A percentile compares a stretch with the other conserved stretches of the same genome.
Conservation (phyloP, 2,329 filamentous ascomycete species). For the Exophiala dermatitidis region DNA sequence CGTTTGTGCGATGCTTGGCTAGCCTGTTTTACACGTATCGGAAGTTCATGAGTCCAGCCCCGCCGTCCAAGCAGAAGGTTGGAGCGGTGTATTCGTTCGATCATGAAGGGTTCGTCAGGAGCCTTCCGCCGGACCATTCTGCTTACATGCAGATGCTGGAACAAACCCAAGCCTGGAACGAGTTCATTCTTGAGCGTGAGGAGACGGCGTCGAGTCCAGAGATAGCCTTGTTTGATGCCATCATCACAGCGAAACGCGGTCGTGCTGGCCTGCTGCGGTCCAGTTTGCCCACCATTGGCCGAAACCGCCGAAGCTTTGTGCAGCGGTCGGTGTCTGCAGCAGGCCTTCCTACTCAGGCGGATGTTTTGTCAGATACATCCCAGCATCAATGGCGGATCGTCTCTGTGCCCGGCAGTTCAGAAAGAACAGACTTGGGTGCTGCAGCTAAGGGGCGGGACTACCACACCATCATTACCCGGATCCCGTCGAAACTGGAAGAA, state of each 20-base stretch:
- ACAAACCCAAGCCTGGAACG: slow-evolving; percentile 59
- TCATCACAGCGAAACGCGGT: slow-evolving; percentile 58
- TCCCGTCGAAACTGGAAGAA: slow-evolving; percentile 77
- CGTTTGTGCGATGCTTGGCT: slow-evolving; percentile 62
- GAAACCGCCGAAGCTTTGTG: slow-evolving; percentile 18
- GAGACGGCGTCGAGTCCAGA: slow-evolving; percentile 39
- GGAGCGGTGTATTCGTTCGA: slow-evolving; percentile 53
- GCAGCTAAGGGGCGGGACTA: slow-evolving; percentile 46
- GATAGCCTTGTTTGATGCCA: slow-evolving; percentile 58
- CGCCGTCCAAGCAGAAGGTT: slow-evolving; percentile 52
- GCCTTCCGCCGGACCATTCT: slow-evolving; percentile 56
- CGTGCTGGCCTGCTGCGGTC: slow-evolving; percentile 44
- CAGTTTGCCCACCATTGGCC: slow-evolving; percentile 11
- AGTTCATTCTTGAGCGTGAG: slow-evolving; percentile 59
- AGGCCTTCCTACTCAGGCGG: slow-evolving; percentile 33
- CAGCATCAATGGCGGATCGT: slow-evolving; percentile 60
- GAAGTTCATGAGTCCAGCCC: slow-evolving; percentile 53
- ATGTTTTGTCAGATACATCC: slow-evolving; percentile 56
- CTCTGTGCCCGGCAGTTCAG: slow-evolving; percentile 49
- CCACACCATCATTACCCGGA: slow-evolving; percentile 53
- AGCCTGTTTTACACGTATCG: slow-evolving; percentile 64
- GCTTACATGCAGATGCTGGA: slow-evolving; percentile 57
- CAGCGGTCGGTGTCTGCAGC: slow-evolving; percentile 32
- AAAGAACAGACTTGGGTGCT: slow-evolving; percentile 29
- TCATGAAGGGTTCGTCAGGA: slow-evolving; percentile 59